Evolutionary conservation across 495 filamentous ascomycete genomes (phyloP), one percentile per base, ranked within the genome.

Genomic region (Oleoguttula mirabilis): DNA sequence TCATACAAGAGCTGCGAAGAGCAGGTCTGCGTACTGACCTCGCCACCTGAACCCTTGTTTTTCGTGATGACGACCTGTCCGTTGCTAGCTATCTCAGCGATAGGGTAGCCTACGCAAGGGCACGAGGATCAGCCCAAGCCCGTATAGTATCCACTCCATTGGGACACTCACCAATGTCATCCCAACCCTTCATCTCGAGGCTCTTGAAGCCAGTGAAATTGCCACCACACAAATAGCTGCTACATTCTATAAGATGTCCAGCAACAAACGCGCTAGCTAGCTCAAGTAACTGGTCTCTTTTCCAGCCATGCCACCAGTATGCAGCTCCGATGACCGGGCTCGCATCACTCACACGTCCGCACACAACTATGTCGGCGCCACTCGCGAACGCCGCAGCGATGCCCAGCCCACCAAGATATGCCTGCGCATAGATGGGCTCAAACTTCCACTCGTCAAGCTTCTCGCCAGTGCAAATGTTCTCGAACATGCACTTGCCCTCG

Each of bases 391-490:
- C 61, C 10, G 39, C 46, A 5, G 54, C 56, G 32, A 63, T 63
- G 3, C 59, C 61, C 12, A 57, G 30, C 1, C 54, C 58, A 11
- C 61, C 61, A 3, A 64, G 49, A 44, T 64, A 63, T 10, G 58
- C 58, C 31, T 64, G 60, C 7, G 73, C 71, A 45, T 62, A 69
- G 19, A 77, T 68, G 8, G 72, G 71, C 47, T 71, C 61, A 33
- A 72, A 73, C 1, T 57, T 41, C 70, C 71, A 75, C 25, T 67
- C 57, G 3, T 59, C 56, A 5, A 75, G 53, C 10, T 48, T 45
- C 36, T 71, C 63, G n/a, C 66, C 66, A 2, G 67, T 72, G 48
- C 69, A 70, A 11, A 75, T 57, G 39, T 71, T 75, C 19, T 60
- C 66, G 47, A 72, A 71, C 1, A 49, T 59, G 17, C 57, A 59